A percentile compares a stretch with the other conserved stretches of the same genome.
phyloP scores from a whole-genome alignment of 371 early-diverging fungal species.

The Mortierella sp. region DNA sequence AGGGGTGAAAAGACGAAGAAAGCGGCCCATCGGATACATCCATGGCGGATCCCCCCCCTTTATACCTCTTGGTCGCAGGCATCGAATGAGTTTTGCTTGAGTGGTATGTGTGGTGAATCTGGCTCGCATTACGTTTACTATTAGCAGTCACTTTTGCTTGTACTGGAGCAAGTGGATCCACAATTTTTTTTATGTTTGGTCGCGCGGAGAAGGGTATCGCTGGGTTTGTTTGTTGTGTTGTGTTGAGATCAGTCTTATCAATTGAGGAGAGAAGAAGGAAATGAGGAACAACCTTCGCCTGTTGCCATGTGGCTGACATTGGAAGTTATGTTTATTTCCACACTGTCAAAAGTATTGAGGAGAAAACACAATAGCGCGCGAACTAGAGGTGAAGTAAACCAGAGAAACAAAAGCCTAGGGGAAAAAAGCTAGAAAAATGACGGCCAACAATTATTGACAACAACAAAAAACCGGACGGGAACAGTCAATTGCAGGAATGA shows the following conservation, averaged over 20 bases:
- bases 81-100: not conserved
- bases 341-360: too few relatives aligned
- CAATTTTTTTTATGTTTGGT: not conserved
- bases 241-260: not conserved
- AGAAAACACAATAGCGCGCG: too few relatives aligned
- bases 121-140: too few relatives aligned
- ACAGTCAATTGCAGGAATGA: not conserved
- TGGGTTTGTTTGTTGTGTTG: not conserved
- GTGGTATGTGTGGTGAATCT: not conserved
- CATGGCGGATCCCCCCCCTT: not conserved
- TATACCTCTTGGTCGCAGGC: not conserved
- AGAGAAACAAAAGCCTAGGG: too few relatives aligned
- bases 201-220: not conserved
- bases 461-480: not conserved
- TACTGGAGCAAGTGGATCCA: not conserved
- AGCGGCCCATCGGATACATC: conserved; percentile 47
- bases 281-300: not conserved
- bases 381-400: too few relatives aligned
- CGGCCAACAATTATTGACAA: too few relatives aligned
- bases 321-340: too few relatives aligned
- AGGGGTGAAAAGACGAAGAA: conserved; percentile 60
- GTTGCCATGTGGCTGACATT: not conserved
- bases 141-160: not conserved
- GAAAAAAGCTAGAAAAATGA: too few relatives aligned
- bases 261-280: too few relatives aligned